Evolutionary conservation across 192 early-diverging fungal genomes (phyloP).

Genomic region (Entomortierella beljakovae): DNA sequence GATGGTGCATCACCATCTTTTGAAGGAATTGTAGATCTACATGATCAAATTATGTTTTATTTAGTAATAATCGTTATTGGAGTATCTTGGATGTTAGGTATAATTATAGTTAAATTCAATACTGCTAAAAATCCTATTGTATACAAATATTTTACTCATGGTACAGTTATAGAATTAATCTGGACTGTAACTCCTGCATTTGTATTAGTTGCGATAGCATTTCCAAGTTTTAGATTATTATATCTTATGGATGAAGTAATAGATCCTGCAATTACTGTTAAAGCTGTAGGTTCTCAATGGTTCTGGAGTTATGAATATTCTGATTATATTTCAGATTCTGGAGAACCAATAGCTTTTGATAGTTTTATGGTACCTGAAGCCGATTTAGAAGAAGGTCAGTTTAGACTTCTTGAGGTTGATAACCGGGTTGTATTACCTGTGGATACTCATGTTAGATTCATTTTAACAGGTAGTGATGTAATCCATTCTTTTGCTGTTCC

Average conservation of each 20-base stretch:
- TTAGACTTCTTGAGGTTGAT: constrained; percentile 67
- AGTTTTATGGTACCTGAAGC: constrained; percentile 66
- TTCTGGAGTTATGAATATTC: constrained; percentile 65
- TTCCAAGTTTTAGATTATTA: neutral
- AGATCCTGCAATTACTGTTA: constrained; percentile 12
- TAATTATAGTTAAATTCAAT: constrained; percentile 27
- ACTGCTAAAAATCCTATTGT: neutral
- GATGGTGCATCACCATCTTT: constrained; percentile 52
- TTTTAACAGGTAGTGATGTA: constrained; percentile 64
- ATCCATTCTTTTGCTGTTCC: constrained; percentile 68
- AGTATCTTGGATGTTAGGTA: constrained; percentile 43
- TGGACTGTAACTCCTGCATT: neutral
- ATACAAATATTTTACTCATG: neutral
- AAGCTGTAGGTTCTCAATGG: constrained; percentile 61
- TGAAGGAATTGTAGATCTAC: constrained; percentile 53
- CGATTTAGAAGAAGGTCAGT: constrained; percentile 66
- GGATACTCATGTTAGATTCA: constrained; percentile 64
- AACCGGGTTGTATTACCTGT: constrained; percentile 61
- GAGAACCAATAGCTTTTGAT: constrained; percentile 64
- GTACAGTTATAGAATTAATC: neutral
- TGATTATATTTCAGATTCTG: constrained; percentile 61
- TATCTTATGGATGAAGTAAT: neutral
- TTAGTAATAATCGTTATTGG: constrained; percentile 53
- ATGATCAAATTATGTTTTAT: constrained; percentile 57
- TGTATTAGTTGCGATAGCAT: neutral